Evolutionary conservation across 2,329 filamentous ascomycete species (phyloP), one percentile per base, ranked within the genome.

Genomic region (Beauveria asiatica): DNA sequence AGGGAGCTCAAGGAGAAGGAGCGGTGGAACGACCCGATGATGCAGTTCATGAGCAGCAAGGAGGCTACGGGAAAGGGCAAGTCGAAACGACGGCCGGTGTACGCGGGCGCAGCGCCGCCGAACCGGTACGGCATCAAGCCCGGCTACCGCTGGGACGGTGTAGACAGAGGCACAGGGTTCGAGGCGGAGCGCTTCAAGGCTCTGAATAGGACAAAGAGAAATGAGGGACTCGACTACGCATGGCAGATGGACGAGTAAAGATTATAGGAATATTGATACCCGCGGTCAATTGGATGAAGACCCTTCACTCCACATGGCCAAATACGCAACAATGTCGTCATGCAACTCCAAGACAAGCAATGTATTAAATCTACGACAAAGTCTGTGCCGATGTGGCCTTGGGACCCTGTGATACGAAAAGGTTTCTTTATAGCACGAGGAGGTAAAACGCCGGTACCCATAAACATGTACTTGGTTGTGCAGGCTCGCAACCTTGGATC

Each of bases 131-230:
- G 90, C 1, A 97, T 99, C 63, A 81, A 87, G 62, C 94, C 94
- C 0, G 95, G 94, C 0, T 91, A 96, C 76, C 80, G 90, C 65
- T 99, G 94, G 94, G 94, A 99, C 78, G 94, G 95, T 6, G 94
- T 99, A 19, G 94, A 99, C 78, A 81, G 94, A 65, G 82, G 90
- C 21, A 99, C 91, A 75, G 93, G 93, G 0, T 97, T 97, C 71
- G 94, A 99, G 76, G 88, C 84, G 63, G 88, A 97, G 70, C 89
- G 92, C 76, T 97, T 97, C 76, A 91, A 89, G 71, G 90, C 92
- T 2, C 78, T 92, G 65, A 97, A 97, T 72, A 79, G 85, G 66
- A 83, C 83, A 66, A 85, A 86, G 68, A 85, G 92, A 70, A 85
- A 88, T 67, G 88, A 89, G 73, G 87, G 87, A 37, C 73, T 97